A percentile compares a stretch with the other conserved stretches of the same genome.
These are phyloP conservation scores for Heterobasidion irregulare DNA, from an alignment of 1,284 basidiomycete genomes.

Conservation along the genomic window DNA sequence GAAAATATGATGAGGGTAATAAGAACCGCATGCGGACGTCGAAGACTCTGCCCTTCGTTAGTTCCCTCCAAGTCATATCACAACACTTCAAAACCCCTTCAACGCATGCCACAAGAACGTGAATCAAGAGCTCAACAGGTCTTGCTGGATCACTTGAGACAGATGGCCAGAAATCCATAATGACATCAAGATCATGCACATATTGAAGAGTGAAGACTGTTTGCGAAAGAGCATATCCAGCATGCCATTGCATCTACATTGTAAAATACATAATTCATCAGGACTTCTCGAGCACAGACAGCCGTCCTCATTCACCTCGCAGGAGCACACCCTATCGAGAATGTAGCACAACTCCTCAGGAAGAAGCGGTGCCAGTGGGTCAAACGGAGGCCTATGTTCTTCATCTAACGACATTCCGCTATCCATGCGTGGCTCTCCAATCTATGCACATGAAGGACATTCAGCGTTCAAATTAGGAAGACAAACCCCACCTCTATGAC, in stretches of 20 bases:
- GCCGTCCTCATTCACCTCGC: slow-evolving; percentile 60
- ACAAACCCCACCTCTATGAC: slow-evolving; percentile 62
- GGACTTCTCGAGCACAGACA: slow-evolving; percentile 4
- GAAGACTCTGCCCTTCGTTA: slow-evolving; percentile 62
- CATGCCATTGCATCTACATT: slow-evolving; percentile 78
- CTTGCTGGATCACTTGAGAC: slow-evolving; percentile 29
- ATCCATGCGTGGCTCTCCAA: slow-evolving; percentile 87
- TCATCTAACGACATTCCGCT: slow-evolving; percentile 58
- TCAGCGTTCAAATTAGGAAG: slow-evolving; percentile 3
- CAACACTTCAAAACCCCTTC: slow-evolving; percentile 77
- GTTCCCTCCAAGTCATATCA: slow-evolving; percentile 76
- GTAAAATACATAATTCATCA: slow-evolving; percentile 13
- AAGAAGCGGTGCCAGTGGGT: slow-evolving; percentile 55
- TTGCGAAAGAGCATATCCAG: slow-evolving; percentile 77
- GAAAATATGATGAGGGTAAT: no score
- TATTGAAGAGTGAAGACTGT: slow-evolving; percentile 81
- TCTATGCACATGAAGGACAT: slow-evolving; percentile 36
- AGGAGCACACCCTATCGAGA: slow-evolving; percentile 71
- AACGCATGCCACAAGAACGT: slow-evolving; percentile 66
- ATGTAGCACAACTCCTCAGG: slow-evolving; percentile 83
- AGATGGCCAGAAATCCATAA: slow-evolving; percentile 42
- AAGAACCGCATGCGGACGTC: slow-evolving; percentile 50
- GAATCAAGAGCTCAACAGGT: slow-evolving; percentile 51
- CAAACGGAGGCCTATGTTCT: slow-evolving; percentile 42
- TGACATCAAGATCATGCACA: slow-evolving; percentile 60